These are phyloP conservation scores for Niveomyces coronatus DNA, from an alignment of 2,329 filamentous ascomycete species.

Conservation along the genomic window DNA sequence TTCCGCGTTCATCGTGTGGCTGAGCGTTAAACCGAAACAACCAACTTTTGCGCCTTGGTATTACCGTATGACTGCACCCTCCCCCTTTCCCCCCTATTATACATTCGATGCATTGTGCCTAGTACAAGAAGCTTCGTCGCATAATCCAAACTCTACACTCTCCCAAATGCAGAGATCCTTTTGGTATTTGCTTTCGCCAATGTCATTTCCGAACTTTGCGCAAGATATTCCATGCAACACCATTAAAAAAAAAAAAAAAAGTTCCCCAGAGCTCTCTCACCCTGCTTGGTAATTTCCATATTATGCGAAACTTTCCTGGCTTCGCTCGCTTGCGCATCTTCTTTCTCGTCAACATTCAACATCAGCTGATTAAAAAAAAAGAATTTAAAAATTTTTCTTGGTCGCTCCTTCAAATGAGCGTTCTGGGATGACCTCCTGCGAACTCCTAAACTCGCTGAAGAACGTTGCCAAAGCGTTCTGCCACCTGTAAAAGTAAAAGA, in stretches of 20 bases:
- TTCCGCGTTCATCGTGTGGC: too few relatives aligned
- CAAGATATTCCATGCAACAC: constrained; percentile 4
- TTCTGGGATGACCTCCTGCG: constrained; percentile 1
- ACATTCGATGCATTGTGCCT: constrained; percentile 29
- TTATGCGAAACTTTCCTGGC: too few relatives aligned
- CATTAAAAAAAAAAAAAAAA: too few relatives aligned
- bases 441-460: constrained; percentile 22
- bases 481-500: constrained; percentile 19
- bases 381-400: too few relatives aligned
- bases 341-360: constrained; percentile 2
- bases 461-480: constrained; percentile 26
- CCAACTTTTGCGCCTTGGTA: constrained; percentile 15
- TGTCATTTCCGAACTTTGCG: constrained; percentile 4
- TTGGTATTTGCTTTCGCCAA: constrained; percentile 1
- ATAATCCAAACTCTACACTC: constrained; percentile 3
- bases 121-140: constrained; percentile 11
- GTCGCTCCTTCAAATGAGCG: neutral
- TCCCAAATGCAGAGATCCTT: constrained; percentile 8
- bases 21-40: constrained; percentile 5
- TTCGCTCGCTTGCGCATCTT: neutral
- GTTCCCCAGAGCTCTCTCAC: too few relatives aligned
- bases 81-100: too few relatives aligned
- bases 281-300: too few relatives aligned
- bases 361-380: too few relatives aligned
- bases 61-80: constrained; percentile 17